Evolutionary conservation across 2,329 filamentous ascomycete species (phyloP).

Genomic region (Drechslerella stenobrocha): DNA sequence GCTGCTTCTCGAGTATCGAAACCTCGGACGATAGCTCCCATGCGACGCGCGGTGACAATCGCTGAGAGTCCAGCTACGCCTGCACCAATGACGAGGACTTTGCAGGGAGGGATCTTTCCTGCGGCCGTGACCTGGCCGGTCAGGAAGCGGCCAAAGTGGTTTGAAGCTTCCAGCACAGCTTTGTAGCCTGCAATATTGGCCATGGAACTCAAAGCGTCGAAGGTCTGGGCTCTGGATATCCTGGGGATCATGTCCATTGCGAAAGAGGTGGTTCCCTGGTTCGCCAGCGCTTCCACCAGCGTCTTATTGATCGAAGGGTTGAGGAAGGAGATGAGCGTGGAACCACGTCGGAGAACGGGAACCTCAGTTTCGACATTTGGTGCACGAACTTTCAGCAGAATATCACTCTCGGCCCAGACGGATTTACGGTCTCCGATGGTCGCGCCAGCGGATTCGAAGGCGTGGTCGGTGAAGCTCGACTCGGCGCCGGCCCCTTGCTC

Average conservation of each 20-base stretch:
- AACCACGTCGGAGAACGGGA: conserved; percentile 67
- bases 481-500: conserved; percentile 77
- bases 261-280: conserved; percentile 72
- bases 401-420: conserved; percentile 76
- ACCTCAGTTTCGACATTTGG: conserved; percentile 71
- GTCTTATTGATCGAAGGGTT: conserved; percentile 79
- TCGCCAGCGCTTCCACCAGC: conserved; percentile 72
- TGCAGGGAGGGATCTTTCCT: conserved; percentile 81
- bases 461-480: conserved; percentile 76
- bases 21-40: conserved; percentile 85
- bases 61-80: conserved; percentile 86
- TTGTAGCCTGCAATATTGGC: conserved; percentile 94
- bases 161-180: conserved; percentile 84
- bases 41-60: conserved; percentile 77
- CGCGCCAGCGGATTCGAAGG: conserved; percentile 76
- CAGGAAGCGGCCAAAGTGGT: conserved; percentile 83
- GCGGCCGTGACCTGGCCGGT: conserved; percentile 89
- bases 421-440: conserved; percentile 69
- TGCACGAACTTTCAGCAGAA: conserved; percentile 80
- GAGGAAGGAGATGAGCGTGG: conserved; percentile 79
- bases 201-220: conserved; percentile 69
- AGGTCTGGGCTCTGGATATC: conserved; percentile 76
- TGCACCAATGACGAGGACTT: conserved; percentile 85
- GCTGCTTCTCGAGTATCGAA: conserved; percentile 90
- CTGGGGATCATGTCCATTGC: conserved; percentile 93